Percentiles rank a stretch among this genome's conserved stretches.
phyloP scores from a whole-genome alignment of 179 eudicot species.

The Silene coronaria region DNA sequence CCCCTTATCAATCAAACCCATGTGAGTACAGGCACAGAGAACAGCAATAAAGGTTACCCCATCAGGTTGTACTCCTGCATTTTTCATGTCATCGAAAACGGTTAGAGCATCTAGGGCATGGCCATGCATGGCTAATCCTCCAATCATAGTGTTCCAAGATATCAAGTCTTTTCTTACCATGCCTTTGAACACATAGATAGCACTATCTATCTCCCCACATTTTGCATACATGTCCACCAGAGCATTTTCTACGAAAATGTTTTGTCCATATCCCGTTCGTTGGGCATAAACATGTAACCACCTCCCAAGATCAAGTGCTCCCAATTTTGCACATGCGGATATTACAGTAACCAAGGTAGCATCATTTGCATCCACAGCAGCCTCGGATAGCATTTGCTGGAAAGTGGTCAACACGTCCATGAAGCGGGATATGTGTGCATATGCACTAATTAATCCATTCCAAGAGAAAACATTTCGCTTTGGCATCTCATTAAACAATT shows the following conservation, averaged over 20 bases:
- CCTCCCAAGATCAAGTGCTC: constrained; percentile 65
- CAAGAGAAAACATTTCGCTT: constrained; percentile 61
- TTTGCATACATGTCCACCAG: constrained; percentile 77
- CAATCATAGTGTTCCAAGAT: constrained; percentile 12
- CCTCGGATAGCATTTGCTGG: constrained; percentile 48
- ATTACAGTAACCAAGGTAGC: constrained; percentile 55
- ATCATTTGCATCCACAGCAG: constrained; percentile 50
- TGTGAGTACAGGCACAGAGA: constrained; percentile 74
- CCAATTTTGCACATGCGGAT: constrained; percentile 60
- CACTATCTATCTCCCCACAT: constrained; percentile 57
- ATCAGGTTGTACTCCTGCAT: constrained; percentile 45
- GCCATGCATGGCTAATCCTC: constrained; percentile 68
- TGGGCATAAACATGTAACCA: constrained; percentile 59
- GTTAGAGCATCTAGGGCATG: constrained; percentile 50
- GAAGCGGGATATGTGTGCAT: constrained; percentile 34
- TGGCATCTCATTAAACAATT: constrained; percentile 48
- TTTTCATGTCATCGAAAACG: constrained; percentile 49
- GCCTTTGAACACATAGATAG: constrained; percentile 42
- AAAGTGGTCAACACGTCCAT: constrained; percentile 42
- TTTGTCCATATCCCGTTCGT: constrained; percentile 42
- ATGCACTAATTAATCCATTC: constrained; percentile 67
- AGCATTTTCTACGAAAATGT: constrained; percentile 57
- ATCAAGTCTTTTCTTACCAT: constrained; percentile 45
- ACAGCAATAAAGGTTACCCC: constrained; percentile 62
- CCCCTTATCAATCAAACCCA: constrained; percentile 60